phyloP scores from a whole-genome alignment of 129 eudicot species.

The Sambucus nigra region DNA sequence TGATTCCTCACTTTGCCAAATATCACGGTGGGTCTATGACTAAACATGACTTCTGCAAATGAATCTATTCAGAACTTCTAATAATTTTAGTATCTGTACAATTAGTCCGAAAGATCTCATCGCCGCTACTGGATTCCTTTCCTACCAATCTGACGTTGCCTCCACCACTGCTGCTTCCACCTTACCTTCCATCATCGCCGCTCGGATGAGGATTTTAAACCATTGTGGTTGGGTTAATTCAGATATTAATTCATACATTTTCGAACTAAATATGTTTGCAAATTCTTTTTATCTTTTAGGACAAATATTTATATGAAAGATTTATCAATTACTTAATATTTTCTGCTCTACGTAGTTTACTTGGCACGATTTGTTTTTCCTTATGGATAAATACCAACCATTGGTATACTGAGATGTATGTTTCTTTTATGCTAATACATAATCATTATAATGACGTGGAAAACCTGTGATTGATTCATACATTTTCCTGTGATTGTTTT shows the following conservation, averaged over 20 bases:
- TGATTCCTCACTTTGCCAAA: no score
- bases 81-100: not conserved
- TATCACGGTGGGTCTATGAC: no score
- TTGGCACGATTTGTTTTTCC: no score
- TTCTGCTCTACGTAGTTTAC: no score
- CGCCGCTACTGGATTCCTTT: constrained; percentile 30
- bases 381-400: no score
- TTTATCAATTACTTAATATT: not conserved
- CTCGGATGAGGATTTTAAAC: constrained; percentile 22
- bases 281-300: not conserved
- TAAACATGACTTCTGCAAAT: not conserved
- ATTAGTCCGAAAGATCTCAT: no score
- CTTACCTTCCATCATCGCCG: constrained; percentile 21
- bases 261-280: not conserved
- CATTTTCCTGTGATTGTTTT: no score
- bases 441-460: no score
- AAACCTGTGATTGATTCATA: no score
- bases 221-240: not conserved
- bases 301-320: not conserved
- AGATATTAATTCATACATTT: not conserved
- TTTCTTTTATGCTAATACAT: not conserved
- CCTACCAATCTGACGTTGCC: constrained; percentile 24
- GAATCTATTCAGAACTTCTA: not conserved
- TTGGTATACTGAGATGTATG: no score
- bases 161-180: constrained; percentile 1